phyloP scores from a whole-genome alignment of 179 eudicot genomes.

The Heliamphora pulchella region DNA sequence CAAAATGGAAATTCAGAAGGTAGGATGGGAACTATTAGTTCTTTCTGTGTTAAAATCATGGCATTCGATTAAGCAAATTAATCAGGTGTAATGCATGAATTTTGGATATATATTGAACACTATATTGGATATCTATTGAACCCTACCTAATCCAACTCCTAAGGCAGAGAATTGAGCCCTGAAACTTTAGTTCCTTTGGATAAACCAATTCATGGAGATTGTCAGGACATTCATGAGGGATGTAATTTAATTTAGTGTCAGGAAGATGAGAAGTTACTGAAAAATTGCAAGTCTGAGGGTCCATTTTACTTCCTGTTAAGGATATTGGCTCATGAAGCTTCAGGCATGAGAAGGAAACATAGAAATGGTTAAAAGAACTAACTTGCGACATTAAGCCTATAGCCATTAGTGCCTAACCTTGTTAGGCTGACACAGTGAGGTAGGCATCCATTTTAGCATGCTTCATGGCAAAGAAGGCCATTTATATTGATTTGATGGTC shows the following conservation, averaged over 20 bases:
- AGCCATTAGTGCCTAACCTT: background rate
- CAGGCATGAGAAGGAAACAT: background rate
- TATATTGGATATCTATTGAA: background rate
- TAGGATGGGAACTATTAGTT: slow-evolving; percentile 15
- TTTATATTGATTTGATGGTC: background rate
- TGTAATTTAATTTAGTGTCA: background rate
- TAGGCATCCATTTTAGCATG: background rate
- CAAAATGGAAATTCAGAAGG: slow-evolving; percentile 85
- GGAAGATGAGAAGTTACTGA: background rate
- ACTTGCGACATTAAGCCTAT: background rate
- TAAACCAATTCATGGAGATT: background rate
- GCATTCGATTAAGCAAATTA: background rate
- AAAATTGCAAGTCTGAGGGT: background rate
- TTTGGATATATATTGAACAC: background rate
- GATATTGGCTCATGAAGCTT: background rate
- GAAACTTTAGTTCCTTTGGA: background rate
- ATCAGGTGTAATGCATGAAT: background rate
- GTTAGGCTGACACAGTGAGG: background rate
- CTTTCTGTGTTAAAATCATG: background rate
- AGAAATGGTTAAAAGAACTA: background rate
- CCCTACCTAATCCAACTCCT: background rate
- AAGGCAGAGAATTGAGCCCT: background rate
- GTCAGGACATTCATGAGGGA: background rate
- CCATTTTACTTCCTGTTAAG: background rate
- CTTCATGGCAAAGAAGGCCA: background rate